Evolutionary conservation across 495 filamentous ascomycete species (phyloP).

Genomic region (Cladorrhinum samala): DNA sequence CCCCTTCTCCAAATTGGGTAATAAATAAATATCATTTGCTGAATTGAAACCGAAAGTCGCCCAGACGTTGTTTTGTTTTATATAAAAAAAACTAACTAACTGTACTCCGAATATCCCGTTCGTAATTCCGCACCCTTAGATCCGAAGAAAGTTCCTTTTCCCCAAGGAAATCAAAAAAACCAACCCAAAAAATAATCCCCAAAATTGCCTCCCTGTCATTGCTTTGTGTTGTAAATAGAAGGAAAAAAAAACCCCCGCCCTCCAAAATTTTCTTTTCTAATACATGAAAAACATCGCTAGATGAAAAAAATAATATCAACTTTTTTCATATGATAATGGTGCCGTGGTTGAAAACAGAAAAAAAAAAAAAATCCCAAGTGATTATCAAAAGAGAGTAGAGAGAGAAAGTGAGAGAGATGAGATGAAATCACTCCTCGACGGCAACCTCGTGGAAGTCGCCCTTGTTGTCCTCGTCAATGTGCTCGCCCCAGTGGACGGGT

Average conservation of each 20-base stretch:
- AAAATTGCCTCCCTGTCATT: neutral
- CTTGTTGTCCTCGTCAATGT: constrained; percentile 39
- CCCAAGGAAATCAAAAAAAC: neutral
- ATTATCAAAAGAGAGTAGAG: neutral
- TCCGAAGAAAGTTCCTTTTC: neutral
- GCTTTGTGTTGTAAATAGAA: neutral
- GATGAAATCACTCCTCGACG: constrained; percentile 30
- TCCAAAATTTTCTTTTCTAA: too few relatives aligned
- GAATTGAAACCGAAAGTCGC: too few relatives aligned
- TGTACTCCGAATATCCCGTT: neutral
- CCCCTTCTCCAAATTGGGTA: neutral
- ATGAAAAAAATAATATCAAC: neutral
- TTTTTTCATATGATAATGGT: too few relatives aligned
- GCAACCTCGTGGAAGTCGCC: constrained; percentile 41
- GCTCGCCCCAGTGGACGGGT: constrained; percentile 47
- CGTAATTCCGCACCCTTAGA: neutral
- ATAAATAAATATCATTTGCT: neutral
- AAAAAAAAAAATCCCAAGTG: neutral
- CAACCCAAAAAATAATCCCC: neutral
- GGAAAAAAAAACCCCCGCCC: neutral
- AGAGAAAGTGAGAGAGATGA: neutral
- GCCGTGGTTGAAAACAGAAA: neutral
- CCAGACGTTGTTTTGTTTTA: neutral
- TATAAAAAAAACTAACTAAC: neutral
- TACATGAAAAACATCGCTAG: too few relatives aligned